Percentiles rank a stretch among this genome's conserved stretches.
Evolutionary conservation across 768 basidiomycete species (phyloP).

Genomic region (Naganishia vishniacii): DNA sequence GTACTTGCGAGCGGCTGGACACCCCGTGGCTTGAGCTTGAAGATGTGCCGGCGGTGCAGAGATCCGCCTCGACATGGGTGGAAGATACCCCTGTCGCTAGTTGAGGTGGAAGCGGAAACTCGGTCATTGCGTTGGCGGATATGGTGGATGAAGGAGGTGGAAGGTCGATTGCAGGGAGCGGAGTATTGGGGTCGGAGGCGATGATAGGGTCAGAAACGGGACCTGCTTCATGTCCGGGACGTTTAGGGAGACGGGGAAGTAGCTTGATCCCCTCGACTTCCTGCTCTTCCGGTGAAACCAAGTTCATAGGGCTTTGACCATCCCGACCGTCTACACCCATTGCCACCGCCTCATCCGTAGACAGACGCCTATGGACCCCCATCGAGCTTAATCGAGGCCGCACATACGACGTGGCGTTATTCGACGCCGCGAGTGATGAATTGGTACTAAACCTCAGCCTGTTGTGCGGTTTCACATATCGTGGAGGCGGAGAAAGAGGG

Average conservation of each 20-base stretch:
- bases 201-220: no score
- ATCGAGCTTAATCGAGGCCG: no score
- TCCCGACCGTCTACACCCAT: no score
- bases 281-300: no score
- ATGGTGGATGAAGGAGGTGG: conserved; percentile 4
- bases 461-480: background rate
- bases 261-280: background rate
- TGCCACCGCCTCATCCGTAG: no score
- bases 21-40: background rate
- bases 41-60: background rate
- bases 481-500: conserved; percentile 6
- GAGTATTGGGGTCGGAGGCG: no score
- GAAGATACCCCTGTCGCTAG: background rate
- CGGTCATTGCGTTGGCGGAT: conserved; percentile 1
- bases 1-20: background rate
- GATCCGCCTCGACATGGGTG: background rate
- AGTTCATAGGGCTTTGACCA: no score
- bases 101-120: conserved; percentile 5
- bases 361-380: no score
- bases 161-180: no score
- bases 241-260: background rate
- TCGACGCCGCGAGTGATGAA: background rate
- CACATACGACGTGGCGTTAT: no score
- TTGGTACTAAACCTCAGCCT: conserved; percentile 5
- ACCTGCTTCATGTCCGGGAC: background rate